These are phyloP conservation scores for Nannochloropsis gaditana DNA, from an alignment of 108 stramenopile genomes.

Conservation along the genomic window DNA sequence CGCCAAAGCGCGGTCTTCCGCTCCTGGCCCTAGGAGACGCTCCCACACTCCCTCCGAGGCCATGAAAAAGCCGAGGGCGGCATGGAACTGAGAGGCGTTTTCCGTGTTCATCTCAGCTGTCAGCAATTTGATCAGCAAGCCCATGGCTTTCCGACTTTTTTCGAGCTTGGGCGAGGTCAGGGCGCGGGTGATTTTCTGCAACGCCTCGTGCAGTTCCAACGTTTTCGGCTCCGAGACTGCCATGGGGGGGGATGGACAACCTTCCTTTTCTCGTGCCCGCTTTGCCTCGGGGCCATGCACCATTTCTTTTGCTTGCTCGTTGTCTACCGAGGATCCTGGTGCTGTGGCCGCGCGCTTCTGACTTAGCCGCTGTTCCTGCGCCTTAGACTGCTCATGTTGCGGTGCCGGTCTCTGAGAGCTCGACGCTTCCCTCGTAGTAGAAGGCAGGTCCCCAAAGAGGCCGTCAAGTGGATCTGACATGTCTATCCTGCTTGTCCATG, in stretches of 20 bases:
- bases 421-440: not conserved
- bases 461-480: not conserved
- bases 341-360: no score
- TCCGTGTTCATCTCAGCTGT: not conserved
- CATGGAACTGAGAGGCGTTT: not conserved
- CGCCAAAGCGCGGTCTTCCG: not conserved
- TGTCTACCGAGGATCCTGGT: no score
- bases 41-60: not conserved
- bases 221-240: not conserved
- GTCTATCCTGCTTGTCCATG: not conserved
- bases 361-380: not conserved
- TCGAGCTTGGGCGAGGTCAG: slow-evolving; percentile 8
- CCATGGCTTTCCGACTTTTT: slow-evolving; percentile 7
- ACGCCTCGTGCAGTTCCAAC: not conserved
- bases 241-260: no score
- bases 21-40: not conserved
- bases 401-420: not conserved
- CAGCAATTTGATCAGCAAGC: not conserved
- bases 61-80: not conserved
- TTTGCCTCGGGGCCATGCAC: not conserved
- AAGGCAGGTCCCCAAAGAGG: not conserved
- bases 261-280: not conserved
- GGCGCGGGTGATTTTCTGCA: not conserved
- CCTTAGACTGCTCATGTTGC: not conserved
- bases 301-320: not conserved